Base-by-base conservation (phyloP, 306 rosid species). In the Trifolium dubium region DNA sequence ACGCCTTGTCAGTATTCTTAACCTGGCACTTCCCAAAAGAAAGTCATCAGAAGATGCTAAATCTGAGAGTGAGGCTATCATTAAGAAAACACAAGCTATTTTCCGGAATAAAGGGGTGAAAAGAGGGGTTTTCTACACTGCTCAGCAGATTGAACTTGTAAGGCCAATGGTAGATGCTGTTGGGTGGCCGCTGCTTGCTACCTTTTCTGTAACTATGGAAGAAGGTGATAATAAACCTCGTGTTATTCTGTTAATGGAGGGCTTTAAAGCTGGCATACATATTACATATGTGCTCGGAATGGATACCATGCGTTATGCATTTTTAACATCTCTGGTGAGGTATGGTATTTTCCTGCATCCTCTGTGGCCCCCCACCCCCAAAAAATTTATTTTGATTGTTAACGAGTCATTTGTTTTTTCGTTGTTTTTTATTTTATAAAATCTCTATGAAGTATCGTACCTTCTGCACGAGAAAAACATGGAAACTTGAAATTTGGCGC, bases 121-220 rank as follows among this genome's bases (percentile, higher is more conserved):
- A 82, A 85, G 92, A 75, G 99, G 99, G 46, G 91, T 92, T 71
- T 95, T 95, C 85, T 82, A 95, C 81, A 89, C 97, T 37, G 85
- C 99, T 44, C 92, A 90, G 76, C 96, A 89, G 82, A 87, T 92
- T 76, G 99, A 95, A 81, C 99, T 95, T 87, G 97, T 95, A 83
- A 87, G 98, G 89, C 99, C 99, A 72, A 95, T 95, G 99, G 99
- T 95, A 76, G 99, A 95, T 76, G 99, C 98, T 55, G 99, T 95
- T 63, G 99, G 99, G 37, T 95, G 99, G 99, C 98, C 99, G 60
- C 84, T 95, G 83, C 99, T 95, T 75, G 99, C 96, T 75, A 95
- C 99, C 28, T 95, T 92, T 77, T 95, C 99, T 44, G 99, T 95
- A 69, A 92, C 99, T 44, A 90, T 95, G 99, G 99, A 95, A 80